Percentiles rank a stretch among this genome's conserved stretches.
These are phyloP conservation scores for Scedosporium minutisporum DNA, from an alignment of 2,329 filamentous ascomycete genomes.

Conservation along the genomic window DNA sequence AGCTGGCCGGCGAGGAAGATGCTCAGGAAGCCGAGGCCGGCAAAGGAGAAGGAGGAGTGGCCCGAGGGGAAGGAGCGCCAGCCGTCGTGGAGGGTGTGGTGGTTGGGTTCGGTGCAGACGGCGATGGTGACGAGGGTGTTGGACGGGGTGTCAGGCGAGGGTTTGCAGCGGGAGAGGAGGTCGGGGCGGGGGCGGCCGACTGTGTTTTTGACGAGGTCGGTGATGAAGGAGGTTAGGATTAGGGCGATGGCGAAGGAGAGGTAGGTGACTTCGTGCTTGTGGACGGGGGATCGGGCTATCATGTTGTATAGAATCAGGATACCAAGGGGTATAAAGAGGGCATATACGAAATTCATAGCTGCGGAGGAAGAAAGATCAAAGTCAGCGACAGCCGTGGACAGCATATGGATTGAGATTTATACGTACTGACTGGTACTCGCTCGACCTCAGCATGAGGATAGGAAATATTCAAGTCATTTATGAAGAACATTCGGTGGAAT, in stretches of 20 bases:
- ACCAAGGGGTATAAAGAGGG: conserved; percentile 59
- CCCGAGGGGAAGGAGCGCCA: conserved; percentile 79
- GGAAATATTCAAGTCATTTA: conserved; percentile 74
- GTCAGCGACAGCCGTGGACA: neutral
- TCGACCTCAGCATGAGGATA: conserved; percentile 81
- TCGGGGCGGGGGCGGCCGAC: conserved; percentile 64
- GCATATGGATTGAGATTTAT: neutral
- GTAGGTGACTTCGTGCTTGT: conserved; percentile 79
- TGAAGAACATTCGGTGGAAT: conserved; percentile 89
- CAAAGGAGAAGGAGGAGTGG: conserved; percentile 71
- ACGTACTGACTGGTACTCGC: conserved; percentile 67
- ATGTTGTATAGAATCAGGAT: conserved; percentile 58
- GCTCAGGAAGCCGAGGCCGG: conserved; percentile 65
- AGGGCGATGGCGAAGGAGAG: conserved; percentile 72
- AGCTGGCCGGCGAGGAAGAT: conserved; percentile 61
- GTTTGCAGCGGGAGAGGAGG: conserved; percentile 68
- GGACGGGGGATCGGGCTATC: conserved; percentile 49
- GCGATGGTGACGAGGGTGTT: conserved; percentile 51
- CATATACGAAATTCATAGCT: conserved; percentile 72
- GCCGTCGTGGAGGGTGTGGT: conserved; percentile 66
- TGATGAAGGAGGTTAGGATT: conserved; percentile 70
- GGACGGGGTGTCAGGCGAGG: conserved; percentile 37
- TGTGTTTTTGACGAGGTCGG: conserved; percentile 83
- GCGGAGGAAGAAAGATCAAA: neutral
- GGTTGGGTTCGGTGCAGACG: conserved; percentile 63